Evolutionary conservation across 768 basidiomycete species (phyloP), one percentile per base, ranked within the genome.

Genomic region (Sarcodon aspratus): DNA sequence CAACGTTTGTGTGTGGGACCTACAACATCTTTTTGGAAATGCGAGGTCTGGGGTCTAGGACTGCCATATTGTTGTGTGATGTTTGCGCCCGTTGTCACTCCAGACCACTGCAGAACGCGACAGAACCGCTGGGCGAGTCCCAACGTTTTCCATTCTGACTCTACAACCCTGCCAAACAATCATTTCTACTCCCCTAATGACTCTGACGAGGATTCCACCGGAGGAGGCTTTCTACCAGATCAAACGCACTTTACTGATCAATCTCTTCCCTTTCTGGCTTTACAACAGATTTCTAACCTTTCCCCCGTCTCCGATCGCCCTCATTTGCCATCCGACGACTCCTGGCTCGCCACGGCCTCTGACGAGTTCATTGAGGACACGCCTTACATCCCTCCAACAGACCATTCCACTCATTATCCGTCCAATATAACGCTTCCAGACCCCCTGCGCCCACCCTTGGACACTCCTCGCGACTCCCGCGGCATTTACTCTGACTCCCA

Each of bases 361-460:
- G 40, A 13, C 7, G 40, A 42, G 40, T 13, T 6, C 46, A 49
- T 47, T 12, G 57, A 58, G 37, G 57, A 58, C 45, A 11, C 50
- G 4, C 54, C 57, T 1, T 55, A 52, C 47, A 38, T 55, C 46
- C 57, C 57, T 9, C 48, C 48, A 21, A 47, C 38, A 10, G 44
- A 50, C 15, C 51, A 48, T 33, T 48, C 36, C 15, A 21, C 37
- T 18, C 21, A 46, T 34, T 48, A 33, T 11, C 7, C 35, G 37
- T 47, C 47, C 9, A 44, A 40, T 15, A 51, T 49, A 51, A 36
- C 48, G 27, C 51, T 42, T 36, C 15, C 48, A 47, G 47, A 27
- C n/a, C 45, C 15, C 4, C 11, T 27, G 40, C 17, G 40, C 27
- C 17, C 40, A 15, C 15, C 40, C 27, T 27, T 9, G 27, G 17